Evolutionary conservation across 345 rosid genomes (phyloP), one percentile per base, ranked within the genome.

Genomic region (Citrus medica): DNA sequence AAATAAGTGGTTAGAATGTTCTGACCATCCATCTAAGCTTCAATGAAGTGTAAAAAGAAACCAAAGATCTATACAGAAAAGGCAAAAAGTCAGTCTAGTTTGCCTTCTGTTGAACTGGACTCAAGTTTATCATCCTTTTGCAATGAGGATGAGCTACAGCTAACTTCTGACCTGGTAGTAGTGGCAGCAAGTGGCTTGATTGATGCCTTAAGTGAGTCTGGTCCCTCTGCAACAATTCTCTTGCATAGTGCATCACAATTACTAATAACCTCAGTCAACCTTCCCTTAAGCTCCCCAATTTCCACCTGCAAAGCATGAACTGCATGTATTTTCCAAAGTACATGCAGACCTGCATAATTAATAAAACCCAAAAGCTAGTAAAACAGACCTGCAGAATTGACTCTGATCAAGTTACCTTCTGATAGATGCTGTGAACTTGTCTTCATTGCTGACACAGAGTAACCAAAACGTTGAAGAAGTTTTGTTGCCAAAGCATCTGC

Each of bases 401-500:
- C 12, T 16, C 35, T 25, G 5, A 60, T 19, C 24, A 64, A 66
- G 22, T 64, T 89, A 96, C 99, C 99, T 89, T 84, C 93, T 65
- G 97, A 92, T 63, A 96, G 81, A 86, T 92, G 92, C 65, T 91
- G 93, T 24, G 97, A 88, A 73, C 93, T 85, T 3, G 94, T 85
- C 86, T 89, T 88, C 97, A 90, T 91, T 42, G 95, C 80, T 24
- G 97, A 92, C 56, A 81, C 92, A 0, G 99, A 92, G 84, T 88
- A 69, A 80, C 89, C 89, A 84, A 87, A 92, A 27, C 98, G 87
- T 84, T 92, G 95, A 73, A 88, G 83, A 76, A 96, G 97, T 88
- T 96, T 94, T 74, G 88, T 79, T 14, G 97, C 90, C 92, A 96
- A 87, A 79, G 97, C 98, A 88, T 96, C 98, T 4, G 88, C 94